These are phyloP conservation scores for Knufia petricola DNA, from an alignment of 2,329 filamentous ascomycete species.

Conservation along the genomic window DNA sequence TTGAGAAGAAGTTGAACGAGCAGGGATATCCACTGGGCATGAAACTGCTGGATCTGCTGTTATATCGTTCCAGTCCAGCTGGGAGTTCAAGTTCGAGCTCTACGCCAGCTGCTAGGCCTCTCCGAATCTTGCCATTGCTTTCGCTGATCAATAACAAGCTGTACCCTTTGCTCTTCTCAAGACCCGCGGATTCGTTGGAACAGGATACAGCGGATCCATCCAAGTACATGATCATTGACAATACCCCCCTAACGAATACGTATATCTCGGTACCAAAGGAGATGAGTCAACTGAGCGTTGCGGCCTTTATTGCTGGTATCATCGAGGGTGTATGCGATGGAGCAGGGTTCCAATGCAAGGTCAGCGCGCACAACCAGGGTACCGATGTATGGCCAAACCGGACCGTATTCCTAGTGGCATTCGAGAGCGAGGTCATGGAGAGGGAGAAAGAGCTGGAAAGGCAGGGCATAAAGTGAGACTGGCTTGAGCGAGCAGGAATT, in stretches of 20 bases:
- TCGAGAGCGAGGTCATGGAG: slow-evolving; percentile 83
- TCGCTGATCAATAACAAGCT: slow-evolving; percentile 91
- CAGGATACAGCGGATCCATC: slow-evolving; percentile 77
- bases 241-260: slow-evolving; percentile 89
- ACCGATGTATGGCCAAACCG: slow-evolving; percentile 88
- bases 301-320: slow-evolving; percentile 87
- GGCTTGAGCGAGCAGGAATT: no score
- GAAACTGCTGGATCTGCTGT: slow-evolving; percentile 87
- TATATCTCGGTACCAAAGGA: slow-evolving; percentile 90
- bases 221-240: slow-evolving; percentile 99
- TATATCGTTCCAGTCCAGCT: slow-evolving; percentile 71
- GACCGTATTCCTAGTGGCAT: slow-evolving; percentile 92
- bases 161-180: slow-evolving; percentile 85
- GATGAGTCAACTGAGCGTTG: slow-evolving; percentile 94
- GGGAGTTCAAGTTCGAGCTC: slow-evolving; percentile 69
- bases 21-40: slow-evolving; percentile 92
- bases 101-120: slow-evolving; percentile 60
- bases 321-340: slow-evolving; percentile 94
- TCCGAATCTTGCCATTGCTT: slow-evolving; percentile 79
- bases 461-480: slow-evolving; percentile 37
- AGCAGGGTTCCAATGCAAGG: slow-evolving; percentile 76
- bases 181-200: slow-evolving; percentile 85
- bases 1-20: slow-evolving; percentile 80
- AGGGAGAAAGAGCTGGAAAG: slow-evolving; percentile 73
- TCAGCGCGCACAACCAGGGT: slow-evolving; percentile 69